phyloP scores from a whole-genome alignment of 352 stramenopile species.

The Phytophthora niederhauseri region DNA sequence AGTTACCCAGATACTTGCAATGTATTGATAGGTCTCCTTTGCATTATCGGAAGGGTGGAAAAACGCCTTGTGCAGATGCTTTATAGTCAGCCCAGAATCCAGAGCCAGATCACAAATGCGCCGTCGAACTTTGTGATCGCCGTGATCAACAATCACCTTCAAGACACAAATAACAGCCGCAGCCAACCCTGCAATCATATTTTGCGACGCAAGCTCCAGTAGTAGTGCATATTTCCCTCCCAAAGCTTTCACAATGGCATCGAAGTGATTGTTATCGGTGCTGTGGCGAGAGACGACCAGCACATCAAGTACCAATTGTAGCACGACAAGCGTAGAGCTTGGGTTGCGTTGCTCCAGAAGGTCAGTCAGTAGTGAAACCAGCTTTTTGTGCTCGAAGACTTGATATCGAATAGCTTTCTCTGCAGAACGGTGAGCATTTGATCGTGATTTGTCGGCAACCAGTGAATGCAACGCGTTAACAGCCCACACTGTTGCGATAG shows the following conservation, averaged over 20 bases:
- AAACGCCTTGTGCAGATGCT: constrained; percentile 68
- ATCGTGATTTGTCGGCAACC: constrained; percentile 51
- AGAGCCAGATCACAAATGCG: constrained; percentile 79
- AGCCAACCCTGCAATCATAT: constrained; percentile 57
- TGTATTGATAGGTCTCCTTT: constrained; percentile 75
- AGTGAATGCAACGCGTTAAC: constrained; percentile 72
- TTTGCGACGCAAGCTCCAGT: constrained; percentile 55
- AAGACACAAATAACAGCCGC: constrained; percentile 65
- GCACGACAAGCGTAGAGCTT: constrained; percentile 55
- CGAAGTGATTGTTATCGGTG: constrained; percentile 83
- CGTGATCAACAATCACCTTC: constrained; percentile 75
- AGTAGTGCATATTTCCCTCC: constrained; percentile 54
- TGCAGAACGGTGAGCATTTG: constrained; percentile 41
- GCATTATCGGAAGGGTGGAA: constrained; percentile 64
- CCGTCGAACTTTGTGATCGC: constrained; percentile 58
- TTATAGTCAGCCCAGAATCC: constrained; percentile 61
- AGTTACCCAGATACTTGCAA: constrained; percentile 77
- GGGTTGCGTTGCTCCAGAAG: constrained; percentile 56
- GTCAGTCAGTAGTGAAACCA: constrained; percentile 60
- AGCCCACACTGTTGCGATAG: constrained; percentile 62
- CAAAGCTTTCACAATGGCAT: constrained; percentile 70
- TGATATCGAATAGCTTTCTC: constrained; percentile 66
- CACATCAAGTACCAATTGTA: constrained; percentile 73
- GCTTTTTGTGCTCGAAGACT: constrained; percentile 70
- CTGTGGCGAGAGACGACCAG: constrained; percentile 59